Conservation (phyloP, 192 early-diverging fungal species). For the Entomortierella lignicola region DNA sequence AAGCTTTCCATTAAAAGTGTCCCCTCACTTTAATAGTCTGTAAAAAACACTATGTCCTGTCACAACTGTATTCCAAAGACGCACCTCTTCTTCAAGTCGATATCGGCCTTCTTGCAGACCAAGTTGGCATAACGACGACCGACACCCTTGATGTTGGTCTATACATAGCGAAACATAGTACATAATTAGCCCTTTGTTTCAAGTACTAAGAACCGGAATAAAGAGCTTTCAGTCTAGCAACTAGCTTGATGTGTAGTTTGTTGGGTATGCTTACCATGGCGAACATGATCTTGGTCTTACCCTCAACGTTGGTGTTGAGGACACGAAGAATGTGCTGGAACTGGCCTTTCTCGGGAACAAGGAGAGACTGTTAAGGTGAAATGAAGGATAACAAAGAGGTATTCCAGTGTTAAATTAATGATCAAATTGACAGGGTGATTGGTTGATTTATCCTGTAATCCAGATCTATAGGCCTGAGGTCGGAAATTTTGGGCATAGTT, state of each 20-base stretch:
- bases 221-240: neutral
- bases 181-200: neutral
- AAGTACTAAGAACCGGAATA: neutral
- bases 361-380: conserved; percentile 76
- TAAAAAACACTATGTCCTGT: too few species aligned
- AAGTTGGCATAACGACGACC: conserved; percentile 99
- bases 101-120: conserved; percentile 99
- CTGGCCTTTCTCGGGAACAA: conserved; percentile 89
- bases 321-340: conserved; percentile 99
- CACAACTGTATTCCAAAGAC: neutral
- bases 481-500: conserved; percentile 8
- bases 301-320: conserved; percentile 99
- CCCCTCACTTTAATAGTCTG: too few species aligned
- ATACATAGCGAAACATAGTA: neutral
- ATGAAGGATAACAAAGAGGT: neutral
- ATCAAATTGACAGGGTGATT: neutral
- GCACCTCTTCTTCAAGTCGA: conserved; percentile 95
- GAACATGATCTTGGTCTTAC: conserved; percentile 94
- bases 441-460: neutral
- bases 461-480: neutral
- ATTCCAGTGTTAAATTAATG: conserved; percentile 31
- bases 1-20: too few species aligned
- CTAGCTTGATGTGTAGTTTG: neutral
- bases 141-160: conserved; percentile 96
- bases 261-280: conserved; percentile 68